Evolutionary conservation across 2,329 filamentous ascomycete genomes (phyloP).

Genomic region (Colletotrichum plurivorum): DNA sequence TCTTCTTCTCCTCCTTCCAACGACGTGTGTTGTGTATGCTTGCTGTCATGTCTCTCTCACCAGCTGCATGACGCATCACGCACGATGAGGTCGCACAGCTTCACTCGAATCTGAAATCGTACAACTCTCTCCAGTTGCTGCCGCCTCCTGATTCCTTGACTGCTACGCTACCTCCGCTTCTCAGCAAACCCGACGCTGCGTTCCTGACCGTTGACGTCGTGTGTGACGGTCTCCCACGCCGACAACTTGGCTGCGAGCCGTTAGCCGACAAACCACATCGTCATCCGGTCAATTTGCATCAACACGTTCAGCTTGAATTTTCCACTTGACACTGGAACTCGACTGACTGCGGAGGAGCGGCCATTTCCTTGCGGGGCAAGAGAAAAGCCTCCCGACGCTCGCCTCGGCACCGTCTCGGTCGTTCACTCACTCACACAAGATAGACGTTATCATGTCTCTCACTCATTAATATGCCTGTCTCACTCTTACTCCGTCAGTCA

Average conservation of each 20-base stretch:
- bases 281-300: conserved; percentile 12
- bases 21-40: background rate
- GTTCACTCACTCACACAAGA: background rate
- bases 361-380: conserved; percentile 9
- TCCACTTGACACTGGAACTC: background rate
- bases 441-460: too few species aligned
- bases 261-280: conserved; percentile 19
- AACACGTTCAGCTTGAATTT: background rate
- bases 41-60: background rate
- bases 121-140: conserved; percentile 6
- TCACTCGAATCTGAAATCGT: conserved; percentile 21
- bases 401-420: background rate
- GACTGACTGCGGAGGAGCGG: background rate
- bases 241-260: conserved; percentile 32
- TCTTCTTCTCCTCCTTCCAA: background rate
- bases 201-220: conserved; percentile 29
- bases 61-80: conserved; percentile 29
- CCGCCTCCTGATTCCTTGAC: conserved; percentile 4
- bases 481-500: too few species aligned
- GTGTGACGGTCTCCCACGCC: conserved; percentile 2
- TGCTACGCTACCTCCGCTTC: conserved; percentile 23
- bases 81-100: conserved; percentile 40
- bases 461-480: too few species aligned
- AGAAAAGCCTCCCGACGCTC: background rate
- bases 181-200: conserved; percentile 3